Evolutionary conservation across 169 alveolate genomes (phyloP).

Genomic region (Pseudocohnilembus persalinus): DNA sequence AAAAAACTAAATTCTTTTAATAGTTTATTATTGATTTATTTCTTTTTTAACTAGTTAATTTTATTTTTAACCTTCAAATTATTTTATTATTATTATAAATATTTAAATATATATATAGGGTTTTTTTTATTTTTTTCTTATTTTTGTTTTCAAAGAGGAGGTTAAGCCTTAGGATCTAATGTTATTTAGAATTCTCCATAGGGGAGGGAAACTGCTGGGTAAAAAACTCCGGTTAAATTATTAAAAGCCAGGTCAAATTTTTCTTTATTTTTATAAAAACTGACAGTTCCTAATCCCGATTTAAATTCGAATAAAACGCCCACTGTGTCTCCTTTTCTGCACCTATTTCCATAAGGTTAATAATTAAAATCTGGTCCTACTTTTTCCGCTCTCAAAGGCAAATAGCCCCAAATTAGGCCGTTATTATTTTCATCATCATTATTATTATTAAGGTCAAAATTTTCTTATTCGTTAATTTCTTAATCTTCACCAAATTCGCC

Average conservation of each 20-base stretch:
- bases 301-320: neutral
- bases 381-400: neutral
- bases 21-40: too few relatives aligned
- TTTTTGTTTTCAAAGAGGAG: too few relatives aligned
- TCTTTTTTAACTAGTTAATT: too few relatives aligned
- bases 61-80: too few relatives aligned
- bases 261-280: neutral
- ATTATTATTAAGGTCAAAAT: too few relatives aligned
- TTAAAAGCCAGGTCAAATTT: neutral
- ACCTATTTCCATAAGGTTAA: neutral
- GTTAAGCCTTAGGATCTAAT: neutral
- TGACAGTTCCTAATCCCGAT: neutral
- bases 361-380: neutral
- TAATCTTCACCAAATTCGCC: too few relatives aligned
- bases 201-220: neutral
- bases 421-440: too few relatives aligned
- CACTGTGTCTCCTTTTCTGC: neutral
- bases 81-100: too few relatives aligned
- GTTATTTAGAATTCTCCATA: neutral
- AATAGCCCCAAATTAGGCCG: neutral
- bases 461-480: too few relatives aligned
- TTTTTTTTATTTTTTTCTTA: too few relatives aligned
- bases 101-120: too few relatives aligned
- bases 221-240: neutral
- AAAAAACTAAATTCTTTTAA: too few relatives aligned